Evolutionary conservation across 768 basidiomycete species (phyloP), one percentile per base, ranked within the genome.

Genomic region (Phaeolepiota aurea): DNA sequence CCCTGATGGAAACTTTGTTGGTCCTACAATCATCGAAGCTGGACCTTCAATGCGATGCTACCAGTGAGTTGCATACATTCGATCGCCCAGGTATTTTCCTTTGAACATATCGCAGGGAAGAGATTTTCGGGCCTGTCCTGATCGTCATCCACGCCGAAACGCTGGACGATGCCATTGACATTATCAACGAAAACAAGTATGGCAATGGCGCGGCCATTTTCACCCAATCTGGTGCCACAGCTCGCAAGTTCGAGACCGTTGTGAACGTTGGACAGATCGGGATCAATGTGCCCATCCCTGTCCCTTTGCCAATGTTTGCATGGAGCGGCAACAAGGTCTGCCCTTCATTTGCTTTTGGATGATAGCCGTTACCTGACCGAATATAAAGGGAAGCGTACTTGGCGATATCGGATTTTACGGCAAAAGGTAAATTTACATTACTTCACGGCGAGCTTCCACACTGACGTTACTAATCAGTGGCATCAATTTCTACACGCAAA

Each of bases 121-220:
- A 97, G 56, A 94, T 97, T 43, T 98, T 98, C 49, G 94, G 92
- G 11, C 94, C 94, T 1, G 94, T 82, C 1, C 69, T 98, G 20
- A 68, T 83, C 7, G 69, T 93, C 41, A 54, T 97, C 41, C 71
- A 74, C 36, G 87, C 82, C 3, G 79, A 91, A 22, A 88, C 82
- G 0, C 66, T 98, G 32, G 92, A 97, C 46, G 89, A 94, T 44
- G 93, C 91, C 10, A 72, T 97, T 44, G 76, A 78, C 32, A 79
- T 94, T 45, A 82, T 98, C 62, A 98, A 98, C 64, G 63, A 69
- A 45, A 97, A 96, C 64, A 71, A 62, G 48, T 98, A 96, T 57
- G 87, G 94, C 5, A 98, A 98, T 51, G 94, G 94, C 20, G 79
- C 92, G 20, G 87, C 91, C 15, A 89, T 96, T 56, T 98, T 97